Base-by-base conservation (phyloP, 2,329 filamentous ascomycete species). In the Hymenoscyphus repandus region DNA sequence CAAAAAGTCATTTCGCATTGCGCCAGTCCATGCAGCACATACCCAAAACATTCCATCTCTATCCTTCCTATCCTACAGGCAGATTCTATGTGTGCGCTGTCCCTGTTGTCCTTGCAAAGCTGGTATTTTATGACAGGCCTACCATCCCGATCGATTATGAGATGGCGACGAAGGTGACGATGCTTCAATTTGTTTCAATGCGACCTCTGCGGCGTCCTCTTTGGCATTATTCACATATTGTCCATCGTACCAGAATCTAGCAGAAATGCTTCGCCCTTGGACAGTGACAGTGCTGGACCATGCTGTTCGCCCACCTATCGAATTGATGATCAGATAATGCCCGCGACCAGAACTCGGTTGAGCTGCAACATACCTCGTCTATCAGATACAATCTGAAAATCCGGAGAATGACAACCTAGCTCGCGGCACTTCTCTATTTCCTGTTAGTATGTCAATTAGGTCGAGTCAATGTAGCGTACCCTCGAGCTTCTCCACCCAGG, bases 211-310 rank as follows among this genome's bases (percentile, higher is more conserved):
- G n/a, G 89, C 90, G 67, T 96, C 90, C 69, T 96, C 90, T 70
- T 82, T 85, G 52, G 90, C 90, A 64, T 95, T 95, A 74, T 91
- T 82, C 68, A 92, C 77, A 65, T 89, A 90, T 66, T 89, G 83
- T 54, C 90, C 90, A 68, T 95, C 90, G 70, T 95, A 96, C 89
- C 89, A 96, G 71, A 83, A 95, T 56, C 89, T 81, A 42, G 90
- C 90, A n/a, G 77, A 67, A 62, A 88, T 77, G 42, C 72, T 76
- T 45, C 77, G 72, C 48, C 83, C 84, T 60, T 80, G 75, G 51
- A 95, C 79, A n/a, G 76, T 82, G 52, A 95, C 89, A 52, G 78
- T 79, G 73, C 85, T 87, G 51, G 89, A 92, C 90, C 90, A 96
- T 51, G 90, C 90, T 52, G 90, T 96, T 62, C 90, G 87, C 59